phyloP scores from a whole-genome alignment of 148 eudicot species.

The Rhododendron ferrugineum region DNA sequence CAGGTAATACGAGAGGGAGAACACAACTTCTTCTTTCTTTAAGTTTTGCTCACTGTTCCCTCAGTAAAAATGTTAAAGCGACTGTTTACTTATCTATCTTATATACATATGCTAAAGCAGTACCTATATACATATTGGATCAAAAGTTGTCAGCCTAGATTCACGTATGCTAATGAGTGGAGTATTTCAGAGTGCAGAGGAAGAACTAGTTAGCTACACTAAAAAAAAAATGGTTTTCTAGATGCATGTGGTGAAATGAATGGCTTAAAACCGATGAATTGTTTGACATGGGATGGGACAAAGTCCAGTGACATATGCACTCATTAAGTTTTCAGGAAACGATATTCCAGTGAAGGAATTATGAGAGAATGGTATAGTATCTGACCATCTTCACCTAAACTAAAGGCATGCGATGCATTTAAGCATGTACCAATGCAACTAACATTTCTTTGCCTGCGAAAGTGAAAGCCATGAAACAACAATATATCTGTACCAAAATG shows the following conservation, averaged over 20 bases:
- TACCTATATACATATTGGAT: background rate
- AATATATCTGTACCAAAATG: background rate
- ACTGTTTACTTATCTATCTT: background rate
- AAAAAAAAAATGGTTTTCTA: background rate
- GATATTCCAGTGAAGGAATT: no score
- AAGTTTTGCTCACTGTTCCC: background rate
- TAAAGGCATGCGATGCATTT: no score
- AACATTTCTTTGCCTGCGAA: background rate
- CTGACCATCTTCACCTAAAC: no score
- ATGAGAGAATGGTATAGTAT: no score
- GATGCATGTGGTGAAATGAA: background rate
- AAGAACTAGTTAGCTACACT: background rate
- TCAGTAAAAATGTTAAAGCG: background rate
- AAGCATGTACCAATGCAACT: background rate
- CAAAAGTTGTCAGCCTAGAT: background rate
- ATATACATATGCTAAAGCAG: background rate
- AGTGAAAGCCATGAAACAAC: background rate
- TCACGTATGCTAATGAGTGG: background rate
- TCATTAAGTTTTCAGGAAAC: background rate
- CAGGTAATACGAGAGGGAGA: background rate
- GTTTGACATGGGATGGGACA: background rate
- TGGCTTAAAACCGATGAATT: background rate
- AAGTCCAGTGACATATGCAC: background rate
- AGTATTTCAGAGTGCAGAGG: background rate
- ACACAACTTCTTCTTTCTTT: background rate